Base-by-base conservation (phyloP, 225 moss, liverwort and hornwort species). In the Asterella californica region DNA sequence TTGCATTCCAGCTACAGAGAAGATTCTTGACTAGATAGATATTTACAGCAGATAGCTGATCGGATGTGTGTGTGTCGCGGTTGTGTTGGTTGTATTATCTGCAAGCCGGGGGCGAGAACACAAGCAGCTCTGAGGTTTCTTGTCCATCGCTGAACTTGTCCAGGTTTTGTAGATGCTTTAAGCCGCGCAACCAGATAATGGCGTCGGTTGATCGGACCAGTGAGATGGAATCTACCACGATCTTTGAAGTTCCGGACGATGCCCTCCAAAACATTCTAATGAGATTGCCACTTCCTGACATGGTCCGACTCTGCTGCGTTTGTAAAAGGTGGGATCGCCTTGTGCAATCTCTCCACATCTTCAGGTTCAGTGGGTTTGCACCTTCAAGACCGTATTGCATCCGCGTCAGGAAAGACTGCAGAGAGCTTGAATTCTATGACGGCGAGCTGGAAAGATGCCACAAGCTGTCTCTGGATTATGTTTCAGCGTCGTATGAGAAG, bases 241-340 rank as follows among this genome's bases (percentile, higher is more conserved):
- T 72, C 25, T 34, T 37, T 62, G 70, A 80, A 10, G 67, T 72
- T 66, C 55, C 54, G 60, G 72, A 70, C n/a, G 57, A 76, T 66
- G 61, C 14, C 48, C 54, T 79, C 62, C 72, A 78, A 65, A 61
- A 71, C 33, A 50, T 72, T 59, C 21, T 30, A 38, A 38, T 30
- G 52, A 48, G 62, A 62, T 50, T 48, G 66, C 67, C 59, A 66
- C 67, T 33, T 60, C 48, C 73, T 73, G n/a, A 60, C 29, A 68
- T 73, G 55, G 24, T 47, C 18, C 65, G 65, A 37, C 63, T 72
- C 64, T 81, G 77, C 73, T 42, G 22, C 74, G 32, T 50, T 61
- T 49, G 55, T 45, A 74, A 19, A 30, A 34, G 65, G 67, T 27
- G 48, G 12, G 54, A 66, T 29, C 27, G 15, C 24, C 33, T 25